Evolutionary conservation across 2,329 filamentous ascomycete species (phyloP), one percentile per base, ranked within the genome.

Genomic region (Trichoderma cornu-damae): DNA sequence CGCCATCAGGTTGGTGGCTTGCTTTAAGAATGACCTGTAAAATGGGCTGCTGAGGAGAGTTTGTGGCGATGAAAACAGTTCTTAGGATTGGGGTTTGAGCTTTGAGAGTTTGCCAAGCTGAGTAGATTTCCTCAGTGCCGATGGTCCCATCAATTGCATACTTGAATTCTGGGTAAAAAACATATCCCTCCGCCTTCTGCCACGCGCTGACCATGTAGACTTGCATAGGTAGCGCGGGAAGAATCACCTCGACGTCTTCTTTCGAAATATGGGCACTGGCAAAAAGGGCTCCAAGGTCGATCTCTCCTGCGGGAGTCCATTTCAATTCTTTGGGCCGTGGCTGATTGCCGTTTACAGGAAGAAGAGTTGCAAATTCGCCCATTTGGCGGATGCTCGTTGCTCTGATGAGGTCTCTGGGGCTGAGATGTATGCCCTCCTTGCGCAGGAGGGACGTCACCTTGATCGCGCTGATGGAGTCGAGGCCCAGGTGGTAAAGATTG

Each of bases 401-500:
- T 59, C 76, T 82, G 2, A 95, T 73, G 65, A 96, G 82, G 37
- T 89, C 82, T 40, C 87, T 85, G 3, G 93, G 87, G 32, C 79
- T 79, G 1, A 96, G 69, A 11, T 73, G 70, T 6, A 96, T 71
- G 0, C 78, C 81, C 40, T 78, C 72, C 62, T 82, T 87, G 40
- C 83, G 84, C 3, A 96, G 74, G 6, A 91, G 75, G 0, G 86
- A 81, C 7, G 85, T 84, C 3, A 91, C 84, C 66, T 94, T 95
- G 73, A 96, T 94, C 1, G 90, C 87, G 61, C 87, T 93, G 69
- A 96, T 96, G 0, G 92, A 96, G 68, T 96, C 92, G 1, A 96
- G 81, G 0, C 92, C 92, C 1, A 96, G 78, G 61, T 94, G 86
- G 69, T 94, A 96, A 11, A 96, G 81, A 0, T 81, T 89, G 50